Evolutionary conservation across 139 green algal species (phyloP).

Genomic region (Edaphochlamys debaryana): DNA sequence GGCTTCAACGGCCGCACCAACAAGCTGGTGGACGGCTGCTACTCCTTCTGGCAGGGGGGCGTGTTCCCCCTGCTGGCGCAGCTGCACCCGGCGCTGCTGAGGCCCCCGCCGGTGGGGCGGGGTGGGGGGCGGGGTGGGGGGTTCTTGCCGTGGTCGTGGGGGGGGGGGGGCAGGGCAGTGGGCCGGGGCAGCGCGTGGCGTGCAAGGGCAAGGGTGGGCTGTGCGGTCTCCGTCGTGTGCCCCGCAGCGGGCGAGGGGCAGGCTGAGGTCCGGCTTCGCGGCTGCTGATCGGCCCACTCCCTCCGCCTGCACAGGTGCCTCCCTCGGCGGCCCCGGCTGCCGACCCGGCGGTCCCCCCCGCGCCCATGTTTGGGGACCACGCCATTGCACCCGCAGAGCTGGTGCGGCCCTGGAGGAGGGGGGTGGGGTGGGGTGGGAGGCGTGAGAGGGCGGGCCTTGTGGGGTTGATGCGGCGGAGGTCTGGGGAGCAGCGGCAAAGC

Average conservation of each 20-base stretch:
- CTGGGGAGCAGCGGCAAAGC: no score
- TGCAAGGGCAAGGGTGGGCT: no score
- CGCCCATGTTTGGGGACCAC: conserved; percentile 28
- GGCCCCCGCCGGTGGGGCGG: conserved; percentile 1
- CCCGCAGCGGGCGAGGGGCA: no score
- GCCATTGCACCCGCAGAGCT: conserved; percentile 14
- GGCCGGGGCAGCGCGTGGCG: background rate
- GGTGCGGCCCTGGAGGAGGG: no score
- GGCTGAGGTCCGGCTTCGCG: no score
- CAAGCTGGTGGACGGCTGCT: conserved; percentile 99
- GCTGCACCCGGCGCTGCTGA: conserved; percentile 19
- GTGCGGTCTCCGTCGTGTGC: no score
- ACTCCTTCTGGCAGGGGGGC: conserved; percentile 93
- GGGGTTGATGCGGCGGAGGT: background rate
- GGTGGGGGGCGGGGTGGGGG: background rate
- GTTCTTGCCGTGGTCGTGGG: background rate
- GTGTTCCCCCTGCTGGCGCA: conserved; percentile 80
- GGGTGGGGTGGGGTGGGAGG: background rate
- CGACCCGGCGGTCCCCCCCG: background rate
- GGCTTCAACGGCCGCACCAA: conserved; percentile 98
- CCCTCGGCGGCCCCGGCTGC: background rate
- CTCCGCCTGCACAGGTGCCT: no score
- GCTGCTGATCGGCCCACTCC: no score
- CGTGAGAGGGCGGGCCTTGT: no score
- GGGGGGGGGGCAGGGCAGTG: no score